Evolutionary conservation across 2,329 filamentous ascomycete genomes (phyloP), one percentile per base, ranked within the genome.

Genomic region (Sodiomyces alkalinus): DNA sequence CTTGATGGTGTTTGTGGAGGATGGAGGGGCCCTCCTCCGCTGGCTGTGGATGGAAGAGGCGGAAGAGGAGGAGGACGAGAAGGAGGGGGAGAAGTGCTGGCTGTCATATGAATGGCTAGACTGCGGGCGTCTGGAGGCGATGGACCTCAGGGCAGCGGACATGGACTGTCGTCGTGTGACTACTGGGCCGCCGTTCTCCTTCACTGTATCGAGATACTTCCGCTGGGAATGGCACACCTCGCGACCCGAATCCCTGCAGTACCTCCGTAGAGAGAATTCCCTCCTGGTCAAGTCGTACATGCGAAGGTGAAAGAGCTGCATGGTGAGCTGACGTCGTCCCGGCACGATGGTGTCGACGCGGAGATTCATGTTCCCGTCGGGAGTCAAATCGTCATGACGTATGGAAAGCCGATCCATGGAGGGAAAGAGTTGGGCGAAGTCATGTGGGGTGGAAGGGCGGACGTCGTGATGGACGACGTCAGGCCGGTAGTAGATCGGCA

Each of bases 291-390:
- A 60, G 51, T 96, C 83, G 49, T 93, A 77, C 83, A 98, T 93
- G 43, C 85, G 80, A 34, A 96, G 62, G 52, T 98, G 87, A 55
- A 94, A 96, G 26, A 98, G 74, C 48, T 76, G 70, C 8, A 73
- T 55, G 5, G 74, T 81, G 42, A 80, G 69, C 41, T 73, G 72
- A 37, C 74, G 68, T 38, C 68, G 68, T 22, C 68, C 67, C 16
- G 66, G 64, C 25, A 81, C 68, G 37, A 80, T 62, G 5, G 82
- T 87, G 48, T 93, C 86, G 33, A 96, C 66, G 18, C 86, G 76
- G 32, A 98, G 64, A 48, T 96, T 96, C 83, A 94, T 92, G 60
- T 94, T 93, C 19, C 87, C 87, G 48, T 98, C 87, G 4, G 76
- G 56, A 0, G 85, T 90, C 27, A 81, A 73, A 52, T 94, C 83